A percentile compares a stretch with the other conserved stretches of the same genome.
Conservation (phyloP, 2,329 filamentous ascomycete species). For the Fusarium pseudograminearum region DNA sequence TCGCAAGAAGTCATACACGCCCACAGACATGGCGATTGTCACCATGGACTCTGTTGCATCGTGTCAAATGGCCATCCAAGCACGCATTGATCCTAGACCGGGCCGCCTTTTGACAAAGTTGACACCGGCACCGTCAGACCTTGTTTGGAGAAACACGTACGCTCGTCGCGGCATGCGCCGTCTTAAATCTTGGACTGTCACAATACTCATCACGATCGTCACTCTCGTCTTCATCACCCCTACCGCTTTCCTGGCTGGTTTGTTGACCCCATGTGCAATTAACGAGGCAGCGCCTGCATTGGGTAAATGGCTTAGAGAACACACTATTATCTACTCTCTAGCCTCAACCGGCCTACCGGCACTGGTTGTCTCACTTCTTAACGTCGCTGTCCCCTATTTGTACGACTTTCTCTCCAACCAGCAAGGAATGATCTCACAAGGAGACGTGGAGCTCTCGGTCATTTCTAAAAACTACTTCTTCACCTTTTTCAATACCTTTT, state of each 20-base stretch:
- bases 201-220: slow-evolving; percentile 82
- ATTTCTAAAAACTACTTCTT: slow-evolving; percentile 99
- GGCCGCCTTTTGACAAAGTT: slow-evolving; percentile 86
- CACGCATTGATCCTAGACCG: slow-evolving; percentile 90
- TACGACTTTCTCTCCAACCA: slow-evolving; percentile 93
- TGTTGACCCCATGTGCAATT: slow-evolving; percentile 86
- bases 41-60: slow-evolving; percentile 97
- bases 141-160: slow-evolving; percentile 97
- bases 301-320: slow-evolving; percentile 73
- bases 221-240: slow-evolving; percentile 91
- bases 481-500: slow-evolving; percentile 98
- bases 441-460: slow-evolving; percentile 91
- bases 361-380: slow-evolving; percentile 85
- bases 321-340: slow-evolving; percentile 78
- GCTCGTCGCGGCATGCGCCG: slow-evolving; percentile 79
- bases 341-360: slow-evolving; percentile 92
- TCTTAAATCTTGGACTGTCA: slow-evolving; percentile 84
- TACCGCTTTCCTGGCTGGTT: slow-evolving; percentile 80
- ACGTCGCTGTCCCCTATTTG: slow-evolving; percentile 89
- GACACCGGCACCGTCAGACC: slow-evolving; percentile 88
- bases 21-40: slow-evolving; percentile 90
- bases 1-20: slow-evolving; percentile 78
- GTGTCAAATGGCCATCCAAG: slow-evolving; percentile 95
- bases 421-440: slow-evolving; percentile 95
- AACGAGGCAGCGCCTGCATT: slow-evolving; percentile 77